Base-by-base conservation (phyloP, 805 yeast genomes). In the Kuraishia ogatae region DNA sequence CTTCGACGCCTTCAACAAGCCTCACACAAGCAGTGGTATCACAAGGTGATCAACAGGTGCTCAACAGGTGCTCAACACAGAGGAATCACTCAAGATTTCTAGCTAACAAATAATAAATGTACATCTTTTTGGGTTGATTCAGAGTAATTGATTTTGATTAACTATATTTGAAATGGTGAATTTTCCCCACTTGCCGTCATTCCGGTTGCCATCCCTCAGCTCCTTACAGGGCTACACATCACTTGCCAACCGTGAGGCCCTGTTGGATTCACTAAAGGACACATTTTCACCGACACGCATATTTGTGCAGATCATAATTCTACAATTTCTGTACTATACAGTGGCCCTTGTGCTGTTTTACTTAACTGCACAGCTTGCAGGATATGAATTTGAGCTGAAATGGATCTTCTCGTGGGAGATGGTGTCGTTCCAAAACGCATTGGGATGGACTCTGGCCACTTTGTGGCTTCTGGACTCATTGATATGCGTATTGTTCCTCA, bases 381-480 rank as follows among this genome's bases (percentile, higher is more conserved):
- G 97, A 0, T 81, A 84, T 62, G 80, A 79, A 22, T 84, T 89
- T 70, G 71, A 79, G 6, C 64, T 86, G 21, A 81, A 73, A 48
- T 85, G 94, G 86, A 73, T 92, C 13, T 87, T 92, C 61, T 83
- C 90, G 52, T 92, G 97, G 96, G 81, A 82, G 58, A 71, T 80
- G 48, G 79, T 93, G 1, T 78, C 88, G 3, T 74, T 84, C 57
- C 87, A 85, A 52, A 90, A 89, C 64, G 83, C 96, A 0, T 73
- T 88, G 66, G 98, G 98, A 1, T 73, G 91, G 65, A 83, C 88
- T 0, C 70, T 93, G 49, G 79, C 85, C 39, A 67, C 81, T 7
- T 68, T 92, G 55, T 93, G 98, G 98, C 72, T 93, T 17, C 68
- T 90, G 52, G 96, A 88, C 66, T 78, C 97, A 0, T 75, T 94